Conservation (phyloP, 352 stramenopile species). For the Nothophytophthora sp. region DNA sequence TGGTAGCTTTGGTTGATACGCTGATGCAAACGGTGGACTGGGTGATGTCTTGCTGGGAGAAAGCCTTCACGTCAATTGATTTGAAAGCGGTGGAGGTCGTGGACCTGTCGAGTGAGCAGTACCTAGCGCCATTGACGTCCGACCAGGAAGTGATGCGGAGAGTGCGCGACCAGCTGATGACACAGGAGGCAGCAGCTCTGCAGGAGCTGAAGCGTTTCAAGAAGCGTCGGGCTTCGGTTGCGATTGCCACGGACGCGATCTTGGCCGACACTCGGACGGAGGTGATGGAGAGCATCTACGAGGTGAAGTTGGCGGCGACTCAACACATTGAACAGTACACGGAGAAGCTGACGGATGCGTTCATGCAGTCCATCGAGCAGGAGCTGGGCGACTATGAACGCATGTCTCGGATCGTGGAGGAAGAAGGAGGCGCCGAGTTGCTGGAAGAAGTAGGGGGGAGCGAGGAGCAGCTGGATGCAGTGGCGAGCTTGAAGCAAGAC, state of each 20-base stretch:
- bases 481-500: slow-evolving; percentile 4
- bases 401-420: slow-evolving; percentile 14
- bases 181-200: slow-evolving; percentile 41
- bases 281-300: slow-evolving; percentile 37
- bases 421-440: slow-evolving; percentile 3
- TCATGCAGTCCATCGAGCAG: slow-evolving; percentile 34
- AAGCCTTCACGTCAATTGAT: slow-evolving; percentile 14
- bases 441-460: slow-evolving; percentile 3
- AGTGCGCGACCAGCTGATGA: slow-evolving; percentile 21
- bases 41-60: slow-evolving; percentile 4
- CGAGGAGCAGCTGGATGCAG: slow-evolving; percentile 8
- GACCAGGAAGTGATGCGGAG: slow-evolving; percentile 15
- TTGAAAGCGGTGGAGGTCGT: slow-evolving; percentile 14
- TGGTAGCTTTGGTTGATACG: slow-evolving; percentile 1
- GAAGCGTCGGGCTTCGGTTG: slow-evolving; percentile 34
- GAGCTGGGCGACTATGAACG: slow-evolving; percentile 39
- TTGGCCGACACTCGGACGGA: slow-evolving; percentile 38
- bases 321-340: slow-evolving; percentile 42
- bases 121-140: slow-evolving; percentile 8
- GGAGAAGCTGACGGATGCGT: slow-evolving; percentile 28
- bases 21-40: slow-evolving; percentile 8
- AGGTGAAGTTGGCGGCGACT: slow-evolving; percentile 37
- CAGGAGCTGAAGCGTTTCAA: slow-evolving; percentile 53
- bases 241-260: slow-evolving; percentile 34
- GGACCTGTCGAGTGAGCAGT: slow-evolving; percentile 10